These are phyloP conservation scores for Plenodomus tracheiphilus DNA, from an alignment of 2,329 filamentous ascomycete species.

Conservation along the genomic window DNA sequence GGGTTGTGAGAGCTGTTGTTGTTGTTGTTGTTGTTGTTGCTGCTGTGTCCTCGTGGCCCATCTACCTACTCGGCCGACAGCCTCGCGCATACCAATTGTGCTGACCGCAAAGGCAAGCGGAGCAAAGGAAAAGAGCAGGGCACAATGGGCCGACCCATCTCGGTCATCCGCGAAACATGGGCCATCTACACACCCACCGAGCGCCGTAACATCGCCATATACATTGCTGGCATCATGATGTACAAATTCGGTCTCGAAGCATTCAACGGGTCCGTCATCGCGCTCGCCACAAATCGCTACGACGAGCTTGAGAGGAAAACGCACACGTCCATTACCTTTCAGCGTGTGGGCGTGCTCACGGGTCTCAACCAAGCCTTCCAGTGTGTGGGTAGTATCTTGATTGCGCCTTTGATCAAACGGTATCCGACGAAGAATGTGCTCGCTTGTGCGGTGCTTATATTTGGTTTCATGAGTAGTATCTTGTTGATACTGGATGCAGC, in stretches of 20 bases:
- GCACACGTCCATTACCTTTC: constrained; percentile 48
- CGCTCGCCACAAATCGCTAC: constrained; percentile 55
- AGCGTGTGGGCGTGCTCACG: constrained; percentile 52
- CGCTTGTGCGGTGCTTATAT: constrained; percentile 49
- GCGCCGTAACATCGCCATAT: constrained; percentile 45
- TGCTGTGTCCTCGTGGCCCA: too few relatives aligned
- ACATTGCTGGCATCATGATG: constrained; percentile 56
- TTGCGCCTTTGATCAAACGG: constrained; percentile 55
- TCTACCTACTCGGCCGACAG: too few relatives aligned
- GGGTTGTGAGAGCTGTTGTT: constrained; percentile 9
- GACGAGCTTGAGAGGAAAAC: constrained; percentile 48
- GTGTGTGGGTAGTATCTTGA: constrained; percentile 56
- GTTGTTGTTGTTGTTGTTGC: too few relatives aligned
- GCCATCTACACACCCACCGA: constrained; percentile 45
- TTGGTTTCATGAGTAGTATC: constrained; percentile 53
- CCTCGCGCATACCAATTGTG: not conserved
- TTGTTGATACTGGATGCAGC: constrained; percentile 54
- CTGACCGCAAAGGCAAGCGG: not conserved
- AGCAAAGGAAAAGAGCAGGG: not conserved
- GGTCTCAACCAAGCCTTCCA: constrained; percentile 57
- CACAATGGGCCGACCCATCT: constrained; percentile 23
- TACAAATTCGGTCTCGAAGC: constrained; percentile 58
- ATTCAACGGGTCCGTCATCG: constrained; percentile 56
- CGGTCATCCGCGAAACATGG: constrained; percentile 35
- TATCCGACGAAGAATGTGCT: constrained; percentile 54